phyloP scores from a whole-genome alignment of 805 yeast species.

The Pichia insulana region DNA sequence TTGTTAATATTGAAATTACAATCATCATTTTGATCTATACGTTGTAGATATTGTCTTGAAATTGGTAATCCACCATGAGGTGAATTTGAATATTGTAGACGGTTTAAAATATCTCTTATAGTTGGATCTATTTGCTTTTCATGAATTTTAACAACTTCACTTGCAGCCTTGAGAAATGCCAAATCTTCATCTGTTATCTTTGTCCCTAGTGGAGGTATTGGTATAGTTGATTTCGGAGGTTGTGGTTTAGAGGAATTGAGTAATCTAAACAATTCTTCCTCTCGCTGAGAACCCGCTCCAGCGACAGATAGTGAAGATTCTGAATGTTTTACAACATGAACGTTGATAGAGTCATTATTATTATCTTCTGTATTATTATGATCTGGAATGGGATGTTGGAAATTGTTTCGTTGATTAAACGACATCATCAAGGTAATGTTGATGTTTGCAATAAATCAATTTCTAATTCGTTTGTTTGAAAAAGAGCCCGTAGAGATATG shows the following conservation, averaged over 20 bases:
- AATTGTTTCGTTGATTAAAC: not conserved
- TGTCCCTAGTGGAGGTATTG: conserved; percentile 11
- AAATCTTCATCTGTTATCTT: conserved; percentile 40
- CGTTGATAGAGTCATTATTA: not conserved
- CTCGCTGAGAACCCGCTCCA: not conserved
- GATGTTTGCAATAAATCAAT: not conserved
- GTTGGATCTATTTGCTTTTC: conserved; percentile 51
- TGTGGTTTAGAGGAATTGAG: conserved; percentile 25
- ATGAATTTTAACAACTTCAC: conserved; percentile 44
- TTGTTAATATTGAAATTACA: not conserved
- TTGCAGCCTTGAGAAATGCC: conserved; percentile 48
- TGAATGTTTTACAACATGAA: not conserved
- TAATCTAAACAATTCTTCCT: conserved; percentile 17
- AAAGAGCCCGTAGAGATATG: no score
- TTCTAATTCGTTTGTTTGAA: no score
- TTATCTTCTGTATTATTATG: not conserved
- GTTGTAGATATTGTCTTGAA: conserved; percentile 17
- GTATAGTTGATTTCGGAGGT: conserved; percentile 16
- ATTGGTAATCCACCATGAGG: conserved; percentile 49
- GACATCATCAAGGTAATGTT: not conserved
- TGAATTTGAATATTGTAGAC: conserved; percentile 50
- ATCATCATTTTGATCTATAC: not conserved
- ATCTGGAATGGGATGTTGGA: not conserved
- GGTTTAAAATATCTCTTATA: conserved; percentile 44
- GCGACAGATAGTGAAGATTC: not conserved